These are phyloP conservation scores for Entamoeba moshkovskii DNA, from an alignment of 208 protist species.

Conservation along the genomic window DNA sequence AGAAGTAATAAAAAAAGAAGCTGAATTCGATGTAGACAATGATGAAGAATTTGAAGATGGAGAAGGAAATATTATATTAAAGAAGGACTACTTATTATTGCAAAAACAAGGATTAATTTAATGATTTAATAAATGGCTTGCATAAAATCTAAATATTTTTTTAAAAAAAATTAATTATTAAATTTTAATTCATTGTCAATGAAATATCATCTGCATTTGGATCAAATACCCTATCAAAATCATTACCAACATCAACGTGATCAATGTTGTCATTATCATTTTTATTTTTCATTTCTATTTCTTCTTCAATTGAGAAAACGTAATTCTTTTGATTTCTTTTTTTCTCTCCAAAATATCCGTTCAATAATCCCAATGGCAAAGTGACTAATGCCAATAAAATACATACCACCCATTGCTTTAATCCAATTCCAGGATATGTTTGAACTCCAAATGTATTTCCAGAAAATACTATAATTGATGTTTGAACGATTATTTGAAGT, in stretches of 20 bases:
- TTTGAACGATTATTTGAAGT: background rate
- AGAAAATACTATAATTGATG: background rate
- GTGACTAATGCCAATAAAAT: background rate
- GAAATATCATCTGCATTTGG: too few species aligned
- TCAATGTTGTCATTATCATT: too few species aligned
- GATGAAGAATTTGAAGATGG: constrained; percentile 11
- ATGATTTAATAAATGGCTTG: too few species aligned
- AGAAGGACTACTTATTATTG: background rate
- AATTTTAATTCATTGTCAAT: too few species aligned
- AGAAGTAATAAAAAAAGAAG: background rate
- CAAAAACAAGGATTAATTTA: constrained; percentile 1
- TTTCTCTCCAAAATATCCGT: background rate
- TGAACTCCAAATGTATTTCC: background rate
- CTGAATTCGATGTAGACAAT: background rate
- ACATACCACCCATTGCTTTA: background rate
- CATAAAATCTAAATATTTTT: too few species aligned
- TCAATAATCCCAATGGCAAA: background rate
- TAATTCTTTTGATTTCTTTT: too few species aligned
- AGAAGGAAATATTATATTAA: constrained; percentile 11
- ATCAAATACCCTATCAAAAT: too few species aligned
- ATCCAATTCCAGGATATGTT: background rate
- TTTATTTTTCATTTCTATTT: too few species aligned
- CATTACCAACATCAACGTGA: too few species aligned
- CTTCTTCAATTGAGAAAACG: too few species aligned
- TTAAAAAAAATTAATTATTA: too few species aligned